Conservation (phyloP, 805 yeast genomes). For the Yamadazyma laniorum region DNA sequence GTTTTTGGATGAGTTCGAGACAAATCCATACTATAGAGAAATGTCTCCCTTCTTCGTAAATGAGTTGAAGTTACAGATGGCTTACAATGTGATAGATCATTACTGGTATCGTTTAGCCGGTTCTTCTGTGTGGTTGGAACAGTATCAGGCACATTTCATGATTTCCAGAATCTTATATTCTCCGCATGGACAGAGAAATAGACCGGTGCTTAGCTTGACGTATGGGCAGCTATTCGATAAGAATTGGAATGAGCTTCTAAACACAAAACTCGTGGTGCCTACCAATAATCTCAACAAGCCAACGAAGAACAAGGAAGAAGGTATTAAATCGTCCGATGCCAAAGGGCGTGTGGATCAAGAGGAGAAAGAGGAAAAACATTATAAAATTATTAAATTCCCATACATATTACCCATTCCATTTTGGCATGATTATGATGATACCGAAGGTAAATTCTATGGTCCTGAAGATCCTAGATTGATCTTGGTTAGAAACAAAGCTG, state of each 20-base stretch:
- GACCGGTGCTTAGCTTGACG: constrained; percentile 40
- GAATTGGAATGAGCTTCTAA: constrained; percentile 45
- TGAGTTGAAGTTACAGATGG: constrained; percentile 22
- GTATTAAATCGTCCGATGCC: background rate
- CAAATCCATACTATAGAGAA: constrained; percentile 24
- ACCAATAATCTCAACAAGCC: constrained; percentile 9
- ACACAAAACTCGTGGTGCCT: constrained; percentile 24
- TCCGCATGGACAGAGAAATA: constrained; percentile 26
- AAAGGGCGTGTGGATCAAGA: constrained; percentile 9
- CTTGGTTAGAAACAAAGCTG: constrained; percentile 30
- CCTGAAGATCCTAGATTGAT: constrained; percentile 53
- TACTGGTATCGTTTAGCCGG: constrained; percentile 51
- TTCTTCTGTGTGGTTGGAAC: constrained; percentile 51
- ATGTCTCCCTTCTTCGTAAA: constrained; percentile 27
- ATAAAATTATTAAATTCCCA: constrained; percentile 22
- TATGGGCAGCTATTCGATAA: constrained; percentile 47
- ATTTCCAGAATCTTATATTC: constrained; percentile 45
- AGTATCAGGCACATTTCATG: constrained; percentile 50
- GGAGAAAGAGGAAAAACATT: constrained; percentile 10
- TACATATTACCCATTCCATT: constrained; percentile 32
- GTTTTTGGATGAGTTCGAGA: constrained; percentile 13
- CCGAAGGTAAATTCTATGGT: constrained; percentile 30
- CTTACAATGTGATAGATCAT: constrained; percentile 22
- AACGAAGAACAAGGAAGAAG: background rate
- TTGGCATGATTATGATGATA: constrained; percentile 26